Evolutionary conservation across 2,329 filamentous ascomycete species (phyloP), one percentile per base, ranked within the genome.

Genomic region (Pseudocercospora eumusae): DNA sequence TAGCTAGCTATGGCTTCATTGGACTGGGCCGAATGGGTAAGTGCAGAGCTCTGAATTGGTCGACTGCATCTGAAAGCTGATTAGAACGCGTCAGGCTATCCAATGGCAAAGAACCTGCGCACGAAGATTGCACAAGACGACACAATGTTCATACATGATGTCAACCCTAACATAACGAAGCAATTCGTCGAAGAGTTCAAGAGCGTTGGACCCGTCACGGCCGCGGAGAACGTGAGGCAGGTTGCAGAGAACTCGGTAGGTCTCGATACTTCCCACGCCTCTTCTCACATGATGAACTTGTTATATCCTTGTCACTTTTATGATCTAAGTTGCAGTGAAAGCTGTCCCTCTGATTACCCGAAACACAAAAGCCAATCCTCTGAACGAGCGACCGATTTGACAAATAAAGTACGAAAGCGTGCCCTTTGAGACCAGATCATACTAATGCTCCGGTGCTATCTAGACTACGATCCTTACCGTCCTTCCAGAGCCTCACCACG

Each of bases 401-500:
- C 27, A 50, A 23, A 33, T 13, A 8, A 25, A 56, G 10, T 40
- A 45, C 23, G 20, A 42, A 60, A 18, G 25, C 44, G 11, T n/a
- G 15, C 54, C 45, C 33, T 23, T 28, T 40, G 50, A 10, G 18
- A 28, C 13, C 25, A 57, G 25, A 6, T 9, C 10, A 31, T 53
- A 42, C 58, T 59, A 57, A 59, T 40, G 40, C 7, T 10, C 20
- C 15, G 3, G 21, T 57, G 36, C 18, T 53, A 31, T 20, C 18
- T 31, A 97, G 93, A 88, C 93, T 78, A 89, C 87, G 28, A 86
- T 96, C 65, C 87, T 99, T 60, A 96, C 93, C 11, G 92, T 92
- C 62, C 85, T 99, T 1, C 95, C 95, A 0, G 92, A 96, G 70
- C 92, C 93, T 1, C 83, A 88, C 27, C 93, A 98, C 74, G 93